Evolutionary conservation across 495 filamentous ascomycete genomes (phyloP).

Genomic region (Penicillium canariense): DNA sequence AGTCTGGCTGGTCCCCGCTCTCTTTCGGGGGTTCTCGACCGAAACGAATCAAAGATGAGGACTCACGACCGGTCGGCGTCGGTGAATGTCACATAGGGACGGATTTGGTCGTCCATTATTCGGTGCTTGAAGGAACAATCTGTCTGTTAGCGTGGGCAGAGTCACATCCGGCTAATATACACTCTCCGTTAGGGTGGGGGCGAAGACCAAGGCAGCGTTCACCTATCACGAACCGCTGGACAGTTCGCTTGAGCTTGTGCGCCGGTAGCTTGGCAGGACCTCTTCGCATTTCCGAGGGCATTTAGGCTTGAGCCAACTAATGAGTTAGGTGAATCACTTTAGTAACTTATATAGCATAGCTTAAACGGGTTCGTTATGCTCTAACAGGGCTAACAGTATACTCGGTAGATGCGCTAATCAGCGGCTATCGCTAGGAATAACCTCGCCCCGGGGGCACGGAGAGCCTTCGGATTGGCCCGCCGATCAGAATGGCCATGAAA

Average conservation of each 20-base stretch:
- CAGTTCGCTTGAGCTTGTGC: no score
- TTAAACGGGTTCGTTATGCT: no score
- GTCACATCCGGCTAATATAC: background rate
- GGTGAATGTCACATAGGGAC: background rate
- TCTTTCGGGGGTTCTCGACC: background rate
- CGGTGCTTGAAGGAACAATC: background rate
- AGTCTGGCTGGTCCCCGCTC: background rate
- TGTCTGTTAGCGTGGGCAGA: background rate
- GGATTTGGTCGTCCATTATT: background rate
- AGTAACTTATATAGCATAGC: no score
- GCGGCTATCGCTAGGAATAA: slow-evolving; percentile 22
- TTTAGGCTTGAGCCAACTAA: no score
- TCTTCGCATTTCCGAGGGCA: no score
- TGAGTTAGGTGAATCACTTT: no score
- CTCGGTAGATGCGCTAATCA: no score
- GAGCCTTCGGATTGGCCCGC: slow-evolving; percentile 10
- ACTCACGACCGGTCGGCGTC: background rate
- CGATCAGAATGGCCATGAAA: slow-evolving; percentile 9
- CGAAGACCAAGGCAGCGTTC: background rate
- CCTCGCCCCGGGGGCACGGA: slow-evolving; percentile 20
- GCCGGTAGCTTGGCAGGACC: no score
- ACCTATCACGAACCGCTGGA: no score
- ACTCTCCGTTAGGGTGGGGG: background rate
- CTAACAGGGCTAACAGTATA: no score
- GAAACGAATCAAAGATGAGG: background rate